These are phyloP conservation scores for Rhodofomes roseus DNA, from an alignment of 1,284 basidiomycete species.

Conservation along the genomic window DNA sequence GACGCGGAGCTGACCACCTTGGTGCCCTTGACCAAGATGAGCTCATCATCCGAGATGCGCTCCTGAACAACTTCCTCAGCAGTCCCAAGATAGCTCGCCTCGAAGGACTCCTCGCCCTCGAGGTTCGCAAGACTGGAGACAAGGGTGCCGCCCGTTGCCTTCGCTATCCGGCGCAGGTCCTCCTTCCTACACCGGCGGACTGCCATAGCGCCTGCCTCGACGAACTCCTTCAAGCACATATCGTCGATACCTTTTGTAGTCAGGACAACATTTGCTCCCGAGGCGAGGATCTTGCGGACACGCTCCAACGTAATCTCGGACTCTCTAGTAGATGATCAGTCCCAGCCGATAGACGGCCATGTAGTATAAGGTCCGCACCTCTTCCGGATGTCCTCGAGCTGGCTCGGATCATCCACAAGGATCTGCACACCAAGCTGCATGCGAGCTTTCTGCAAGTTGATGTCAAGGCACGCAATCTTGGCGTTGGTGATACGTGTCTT, in stretches of 20 bases:
- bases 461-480: slow-evolving; percentile 98
- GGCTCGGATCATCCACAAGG: slow-evolving; percentile 94
- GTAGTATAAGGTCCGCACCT: slow-evolving; percentile 52
- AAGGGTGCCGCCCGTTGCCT: slow-evolving; percentile 93
- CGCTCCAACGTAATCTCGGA: slow-evolving; percentile 96
- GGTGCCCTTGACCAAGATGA: slow-evolving; percentile 96
- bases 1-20: slow-evolving; percentile 94
- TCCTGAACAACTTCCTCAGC: slow-evolving; percentile 98
- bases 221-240: slow-evolving; percentile 97
- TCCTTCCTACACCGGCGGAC: slow-evolving; percentile 98
- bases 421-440: slow-evolving; percentile 99
- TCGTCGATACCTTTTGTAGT: slow-evolving; percentile 99
- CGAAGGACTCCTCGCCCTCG: slow-evolving; percentile 98
- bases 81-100: slow-evolving; percentile 82
- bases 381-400: slow-evolving; percentile 95
- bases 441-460: slow-evolving; percentile 94
- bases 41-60: slow-evolving; percentile 97
- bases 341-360: slow-evolving; percentile 3
- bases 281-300: slow-evolving; percentile 92
- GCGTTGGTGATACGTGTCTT: slow-evolving; percentile 91
- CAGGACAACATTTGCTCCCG: slow-evolving; percentile 95
- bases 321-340: slow-evolving; percentile 55
- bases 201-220: slow-evolving; percentile 98
- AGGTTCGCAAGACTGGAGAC: slow-evolving; percentile 94
- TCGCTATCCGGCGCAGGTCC: slow-evolving; percentile 94